Evolutionary conservation across 768 basidiomycete species (phyloP).

Genomic region (Kondoa malvinella): DNA sequence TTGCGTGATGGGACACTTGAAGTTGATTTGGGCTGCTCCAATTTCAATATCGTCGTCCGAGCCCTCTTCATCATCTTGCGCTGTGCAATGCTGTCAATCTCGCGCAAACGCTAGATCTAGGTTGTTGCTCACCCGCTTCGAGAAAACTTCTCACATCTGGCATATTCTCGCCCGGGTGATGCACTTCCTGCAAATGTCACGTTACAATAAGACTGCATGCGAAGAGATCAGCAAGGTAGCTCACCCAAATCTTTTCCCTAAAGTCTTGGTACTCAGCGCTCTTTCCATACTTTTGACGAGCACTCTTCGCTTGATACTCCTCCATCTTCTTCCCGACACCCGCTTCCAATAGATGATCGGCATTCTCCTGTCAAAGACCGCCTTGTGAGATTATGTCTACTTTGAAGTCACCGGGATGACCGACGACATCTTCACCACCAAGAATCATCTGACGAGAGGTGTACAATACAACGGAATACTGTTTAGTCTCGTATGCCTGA

Average conservation of each 20-base stretch:
- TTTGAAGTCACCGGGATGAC: background rate
- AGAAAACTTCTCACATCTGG: constrained; percentile 62
- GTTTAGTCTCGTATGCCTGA: background rate
- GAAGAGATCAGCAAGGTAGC: constrained; percentile 23
- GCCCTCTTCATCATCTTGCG: constrained; percentile 62
- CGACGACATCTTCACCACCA: background rate
- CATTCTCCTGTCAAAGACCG: background rate
- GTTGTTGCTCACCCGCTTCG: constrained; percentile 45
- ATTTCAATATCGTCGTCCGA: constrained; percentile 77
- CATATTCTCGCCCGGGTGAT: constrained; percentile 47
- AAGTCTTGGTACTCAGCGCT: constrained; percentile 45
- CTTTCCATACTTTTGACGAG: constrained; percentile 62
- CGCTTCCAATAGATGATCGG: constrained; percentile 36
- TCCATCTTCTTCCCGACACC: constrained; percentile 37
- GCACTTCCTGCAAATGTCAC: constrained; percentile 41
- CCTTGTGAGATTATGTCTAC: background rate
- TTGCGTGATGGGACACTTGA: constrained; percentile 67
- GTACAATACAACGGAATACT: background rate
- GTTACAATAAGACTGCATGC: background rate
- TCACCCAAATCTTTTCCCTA: constrained; percentile 50
- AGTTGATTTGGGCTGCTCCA: constrained; percentile 66
- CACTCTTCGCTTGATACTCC: constrained; percentile 45
- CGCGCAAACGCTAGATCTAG: background rate
- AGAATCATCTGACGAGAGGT: background rate
- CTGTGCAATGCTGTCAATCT: constrained; percentile 34